Evolutionary conservation across 148 eudicot genomes (phyloP), one percentile per base, ranked within the genome.

Genomic region (Amaranthus palmeri): DNA sequence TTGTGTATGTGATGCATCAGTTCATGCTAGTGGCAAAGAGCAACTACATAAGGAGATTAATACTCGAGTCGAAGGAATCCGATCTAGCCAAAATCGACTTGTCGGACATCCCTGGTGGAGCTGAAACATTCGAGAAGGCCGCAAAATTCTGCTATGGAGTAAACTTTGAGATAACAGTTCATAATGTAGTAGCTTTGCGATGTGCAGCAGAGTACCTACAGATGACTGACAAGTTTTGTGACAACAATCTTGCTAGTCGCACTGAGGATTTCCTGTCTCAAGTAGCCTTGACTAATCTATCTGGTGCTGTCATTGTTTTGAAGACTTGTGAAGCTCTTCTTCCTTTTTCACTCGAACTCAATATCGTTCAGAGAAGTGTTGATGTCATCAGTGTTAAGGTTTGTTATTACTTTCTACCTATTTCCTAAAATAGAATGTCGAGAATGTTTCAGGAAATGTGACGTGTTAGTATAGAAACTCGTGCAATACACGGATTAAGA

Each of bases 1-100:
- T 55, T 55, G 55, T 47, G 36, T 25, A 25, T 25, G 62, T 11
- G 62, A 70, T 70, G 70, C 36, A 25, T 48, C 89, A 91, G 97
- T 91, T 95, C 84, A 89, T 95, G 91, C 83, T 95, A 11, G 90
- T 93, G 17, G 97, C 97, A 53, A 95, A 95, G 86, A 95, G 98
- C 85, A 95, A 95, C 76, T 84, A 85, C 79, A 86, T 95, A 77
- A 82, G 98, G 36, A 85, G 79, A 67, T 58, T 88, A 14, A 88
- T 95, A 40, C 48, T 91, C 25, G 98, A 91, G 48, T 84, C 96
- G 0, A 82, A 86, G 51, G 96, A 89, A 63, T 72, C 87, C 2
- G 96, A 89, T 61, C 61, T 91, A 47, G 75, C 79, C 0, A 74
- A 83, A 51, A 79, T 95, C n/a, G 72, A 91, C 63, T 79, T 95